Percentiles rank a stretch among this genome's conserved stretches.
These are phyloP conservation scores for Conidiobolus incongruus DNA, from an alignment of 371 early-diverging fungal genomes.

Conservation along the genomic window DNA sequence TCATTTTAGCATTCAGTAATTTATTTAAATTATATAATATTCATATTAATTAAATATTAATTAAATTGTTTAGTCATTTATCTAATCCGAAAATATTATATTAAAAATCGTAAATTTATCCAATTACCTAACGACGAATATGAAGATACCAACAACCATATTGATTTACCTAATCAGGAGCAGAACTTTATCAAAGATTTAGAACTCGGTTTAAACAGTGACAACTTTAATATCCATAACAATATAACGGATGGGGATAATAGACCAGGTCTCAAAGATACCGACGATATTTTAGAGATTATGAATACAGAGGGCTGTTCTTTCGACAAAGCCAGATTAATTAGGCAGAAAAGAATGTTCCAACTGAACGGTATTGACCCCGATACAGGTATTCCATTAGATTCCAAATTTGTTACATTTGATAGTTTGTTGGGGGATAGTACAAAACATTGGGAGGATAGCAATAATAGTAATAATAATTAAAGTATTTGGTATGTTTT, in stretches of 20 bases:
- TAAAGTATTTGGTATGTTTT: too few species aligned
- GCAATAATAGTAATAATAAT: too few species aligned
- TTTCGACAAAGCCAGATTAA: slow-evolving; percentile 61
- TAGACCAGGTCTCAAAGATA: slow-evolving; percentile 39
- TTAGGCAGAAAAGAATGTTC: slow-evolving; percentile 44
- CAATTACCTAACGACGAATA: too few species aligned
- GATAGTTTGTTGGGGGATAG: too few species aligned
- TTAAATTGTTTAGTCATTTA: too few species aligned
- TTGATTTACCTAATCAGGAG: slow-evolving; percentile 11
- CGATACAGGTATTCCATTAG: slow-evolving; percentile 46
- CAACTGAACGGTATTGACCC: slow-evolving; percentile 57
- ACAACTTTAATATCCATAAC: slow-evolving; percentile 36
- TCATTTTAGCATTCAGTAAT: too few species aligned
- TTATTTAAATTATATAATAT: too few species aligned
- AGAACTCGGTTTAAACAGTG: slow-evolving; percentile 45
- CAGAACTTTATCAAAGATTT: slow-evolving; percentile 29
- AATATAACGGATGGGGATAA: slow-evolving; percentile 39
- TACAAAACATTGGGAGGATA: too few species aligned
- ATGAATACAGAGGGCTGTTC: slow-evolving; percentile 44
- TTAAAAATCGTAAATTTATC: too few species aligned
- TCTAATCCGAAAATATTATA: too few species aligned
- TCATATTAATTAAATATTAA: too few species aligned
- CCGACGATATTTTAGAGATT: slow-evolving; percentile 39
- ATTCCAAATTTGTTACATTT: slow-evolving; percentile 52
- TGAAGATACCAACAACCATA: background rate